Conservation (phyloP, 2,329 filamentous ascomycete species). For the Talaromyces marneffei region DNA sequence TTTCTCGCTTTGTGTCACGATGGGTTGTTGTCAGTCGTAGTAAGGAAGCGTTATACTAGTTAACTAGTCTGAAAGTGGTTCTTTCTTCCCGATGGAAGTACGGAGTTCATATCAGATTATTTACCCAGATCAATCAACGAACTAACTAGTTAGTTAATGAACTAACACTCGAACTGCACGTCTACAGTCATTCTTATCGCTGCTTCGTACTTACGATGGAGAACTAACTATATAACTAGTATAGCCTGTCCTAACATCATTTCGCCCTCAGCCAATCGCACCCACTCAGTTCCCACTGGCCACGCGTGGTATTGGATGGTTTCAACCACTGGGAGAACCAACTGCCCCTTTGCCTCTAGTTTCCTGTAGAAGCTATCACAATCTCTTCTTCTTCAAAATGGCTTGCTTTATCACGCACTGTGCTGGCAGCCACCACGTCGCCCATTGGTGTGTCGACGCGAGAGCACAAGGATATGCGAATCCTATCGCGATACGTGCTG, state of each 20-base stretch:
- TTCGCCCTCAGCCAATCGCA: neutral
- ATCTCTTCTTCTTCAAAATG: neutral
- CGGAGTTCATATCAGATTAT: too few relatives aligned
- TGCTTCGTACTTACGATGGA: too few relatives aligned
- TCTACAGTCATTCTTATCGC: neutral
- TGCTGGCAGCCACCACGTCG: neutral
- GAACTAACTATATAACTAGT: too few relatives aligned
- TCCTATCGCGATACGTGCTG: neutral
- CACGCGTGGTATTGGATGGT: neutral
- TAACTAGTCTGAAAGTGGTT: too few relatives aligned
- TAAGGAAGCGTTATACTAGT: too few relatives aligned
- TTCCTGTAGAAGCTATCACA: conserved; percentile 8
- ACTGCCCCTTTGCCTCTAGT: conserved; percentile 8
- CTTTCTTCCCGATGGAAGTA: too few relatives aligned
- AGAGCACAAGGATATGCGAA: neutral
- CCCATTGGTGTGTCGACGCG: neutral
- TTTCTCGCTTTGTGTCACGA: too few relatives aligned
- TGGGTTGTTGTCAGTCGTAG: too few relatives aligned
- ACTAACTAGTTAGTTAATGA: too few relatives aligned
- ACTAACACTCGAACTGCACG: too few relatives aligned
- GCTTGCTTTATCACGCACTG: neutral
- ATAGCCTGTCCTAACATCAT: neutral
- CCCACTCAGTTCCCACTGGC: neutral
- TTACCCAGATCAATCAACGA: too few relatives aligned
- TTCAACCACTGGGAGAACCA: neutral